Evolutionary conservation across 352 stramenopile species (phyloP).

Genomic region (Phytophthora pseudosyringae): DNA sequence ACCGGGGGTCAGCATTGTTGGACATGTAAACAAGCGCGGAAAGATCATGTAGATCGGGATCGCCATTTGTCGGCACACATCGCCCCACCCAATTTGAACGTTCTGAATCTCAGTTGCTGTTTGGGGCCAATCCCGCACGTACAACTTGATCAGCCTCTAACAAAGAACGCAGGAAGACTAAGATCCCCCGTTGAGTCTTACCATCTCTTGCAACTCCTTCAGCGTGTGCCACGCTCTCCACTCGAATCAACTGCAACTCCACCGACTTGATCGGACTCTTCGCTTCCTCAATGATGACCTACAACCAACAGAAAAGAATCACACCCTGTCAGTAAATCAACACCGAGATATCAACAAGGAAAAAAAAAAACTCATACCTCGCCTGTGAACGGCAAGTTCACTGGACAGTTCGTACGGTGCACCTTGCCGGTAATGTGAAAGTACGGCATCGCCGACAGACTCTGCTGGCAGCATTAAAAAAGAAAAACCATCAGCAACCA

Average conservation of each 20-base stretch:
- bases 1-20: conserved; percentile 88
- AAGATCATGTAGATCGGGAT: conserved; percentile 97
- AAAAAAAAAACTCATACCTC: conserved; percentile 53
- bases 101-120: conserved; percentile 95
- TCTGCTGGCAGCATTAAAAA: conserved; percentile 45
- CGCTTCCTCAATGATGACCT: conserved; percentile 84
- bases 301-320: not conserved
- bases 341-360: no score
- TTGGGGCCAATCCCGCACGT: not conserved
- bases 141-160: not conserved
- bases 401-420: conserved; percentile 88
- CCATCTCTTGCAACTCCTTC: conserved; percentile 85
- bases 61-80: conserved; percentile 87
- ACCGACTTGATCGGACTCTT: conserved; percentile 86
- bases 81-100: conserved; percentile 93
- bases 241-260: conserved; percentile 91
- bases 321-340: not conserved
- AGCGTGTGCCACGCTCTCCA: conserved; percentile 85
- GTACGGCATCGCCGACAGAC: conserved; percentile 57
- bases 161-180: not conserved
- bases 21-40: conserved; percentile 92
- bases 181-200: conserved; percentile 18
- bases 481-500: conserved; percentile 9
- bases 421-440: conserved; percentile 88
- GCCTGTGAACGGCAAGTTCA: conserved; percentile 91